phyloP scores from a whole-genome alignment of 805 yeast genomes.

The Kluyveromyces wickerhamii region DNA sequence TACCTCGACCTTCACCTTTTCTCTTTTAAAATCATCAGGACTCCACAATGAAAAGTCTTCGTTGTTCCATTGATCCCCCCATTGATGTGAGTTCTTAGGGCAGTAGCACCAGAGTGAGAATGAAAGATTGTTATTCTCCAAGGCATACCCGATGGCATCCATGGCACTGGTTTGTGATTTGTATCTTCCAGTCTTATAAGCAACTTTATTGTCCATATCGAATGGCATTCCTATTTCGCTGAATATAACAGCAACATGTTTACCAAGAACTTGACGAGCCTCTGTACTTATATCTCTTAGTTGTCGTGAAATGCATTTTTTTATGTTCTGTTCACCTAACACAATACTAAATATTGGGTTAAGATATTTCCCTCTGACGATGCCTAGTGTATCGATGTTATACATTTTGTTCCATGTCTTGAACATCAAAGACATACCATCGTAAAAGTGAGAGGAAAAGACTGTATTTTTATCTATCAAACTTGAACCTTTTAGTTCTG shows the following conservation, averaged over 20 bases:
- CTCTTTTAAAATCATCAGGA: slow-evolving; percentile 39
- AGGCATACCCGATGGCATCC: slow-evolving; percentile 72
- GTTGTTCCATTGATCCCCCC: slow-evolving; percentile 92
- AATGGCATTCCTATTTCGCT: slow-evolving; percentile 97
- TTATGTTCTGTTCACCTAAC: slow-evolving; percentile 71
- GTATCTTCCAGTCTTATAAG: slow-evolving; percentile 61
- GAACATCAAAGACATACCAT: slow-evolving; percentile 88
- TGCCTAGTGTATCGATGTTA: slow-evolving; percentile 86
- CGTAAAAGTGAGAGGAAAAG: slow-evolving; percentile 87
- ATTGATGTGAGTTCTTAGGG: slow-evolving; percentile 59
- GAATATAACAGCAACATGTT: slow-evolving; percentile 61
- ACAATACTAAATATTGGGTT: slow-evolving; percentile 71
- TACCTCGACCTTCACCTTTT: slow-evolving; percentile 8
- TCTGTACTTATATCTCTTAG: slow-evolving; percentile 60
- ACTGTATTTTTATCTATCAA: slow-evolving; percentile 59
- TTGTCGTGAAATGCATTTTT: slow-evolving; percentile 65
- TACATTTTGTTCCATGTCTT: slow-evolving; percentile 77
- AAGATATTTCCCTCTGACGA: slow-evolving; percentile 67
- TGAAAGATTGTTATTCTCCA: slow-evolving; percentile 65
- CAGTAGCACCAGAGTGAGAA: slow-evolving; percentile 87
- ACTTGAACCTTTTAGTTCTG: slow-evolving; percentile 44
- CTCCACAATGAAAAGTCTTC: slow-evolving; percentile 92
- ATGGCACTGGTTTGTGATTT: slow-evolving; percentile 70
- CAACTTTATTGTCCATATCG: slow-evolving; percentile 79
- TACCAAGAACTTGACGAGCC: slow-evolving; percentile 53